Evolutionary conservation across 305 asterid genomes (phyloP).

Genomic region (Fraxinus latifolia): DNA sequence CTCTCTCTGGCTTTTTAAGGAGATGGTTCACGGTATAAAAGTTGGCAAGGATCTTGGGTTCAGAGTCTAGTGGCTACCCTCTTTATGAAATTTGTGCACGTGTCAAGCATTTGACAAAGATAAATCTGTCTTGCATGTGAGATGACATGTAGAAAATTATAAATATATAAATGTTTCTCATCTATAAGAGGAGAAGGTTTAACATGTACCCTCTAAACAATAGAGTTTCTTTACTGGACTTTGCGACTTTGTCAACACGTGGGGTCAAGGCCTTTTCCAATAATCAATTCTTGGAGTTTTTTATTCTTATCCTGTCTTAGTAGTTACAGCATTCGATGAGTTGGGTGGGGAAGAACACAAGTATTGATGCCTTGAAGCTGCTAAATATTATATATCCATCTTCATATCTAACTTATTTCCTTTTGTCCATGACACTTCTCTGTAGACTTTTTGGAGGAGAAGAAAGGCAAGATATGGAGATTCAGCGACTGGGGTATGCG

Average conservation of each 20-base stretch:
- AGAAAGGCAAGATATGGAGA: conserved; percentile 91
- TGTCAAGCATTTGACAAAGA: not conserved
- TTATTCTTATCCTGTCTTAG: not conserved
- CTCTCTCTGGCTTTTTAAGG: not conserved
- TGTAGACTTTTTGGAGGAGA: conserved; percentile 72
- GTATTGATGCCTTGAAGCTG: not conserved
- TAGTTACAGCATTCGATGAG: not conserved
- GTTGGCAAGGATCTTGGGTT: not conserved
- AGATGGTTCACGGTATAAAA: not conserved
- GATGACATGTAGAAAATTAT: not conserved
- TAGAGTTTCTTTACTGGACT: not conserved
- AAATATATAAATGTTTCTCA: not conserved
- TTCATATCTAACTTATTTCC: not conserved
- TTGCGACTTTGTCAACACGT: not conserved
- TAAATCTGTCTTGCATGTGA: not conserved
- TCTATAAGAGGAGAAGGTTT: not conserved
- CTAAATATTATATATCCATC: not conserved
- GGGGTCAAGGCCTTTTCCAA: not conserved
- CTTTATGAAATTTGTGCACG: not conserved
- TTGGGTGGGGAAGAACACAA: not conserved
- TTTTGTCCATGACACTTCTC: not conserved
- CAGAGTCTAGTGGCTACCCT: not conserved
- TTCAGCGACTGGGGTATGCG: conserved; percentile 99
- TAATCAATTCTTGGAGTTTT: not conserved
- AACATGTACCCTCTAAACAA: not conserved